Percentiles rank a stretch among this genome's conserved stretches.
phyloP scores from a whole-genome alignment of 2,329 filamentous ascomycete species.

The Aspergillus fijiensis region DNA sequence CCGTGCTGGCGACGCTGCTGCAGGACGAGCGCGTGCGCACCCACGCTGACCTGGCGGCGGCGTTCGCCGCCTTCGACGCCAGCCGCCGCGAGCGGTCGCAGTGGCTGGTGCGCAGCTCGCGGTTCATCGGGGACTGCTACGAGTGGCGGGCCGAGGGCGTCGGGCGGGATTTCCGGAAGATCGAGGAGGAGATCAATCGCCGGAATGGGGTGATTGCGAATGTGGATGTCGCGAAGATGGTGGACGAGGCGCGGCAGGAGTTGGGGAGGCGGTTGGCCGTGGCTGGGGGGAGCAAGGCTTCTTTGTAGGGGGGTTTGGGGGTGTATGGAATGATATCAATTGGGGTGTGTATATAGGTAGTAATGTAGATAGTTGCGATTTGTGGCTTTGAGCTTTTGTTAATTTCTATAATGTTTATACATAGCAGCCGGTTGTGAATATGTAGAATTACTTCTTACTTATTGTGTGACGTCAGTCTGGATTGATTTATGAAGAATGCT shows the following conservation, averaged over 20 bases:
- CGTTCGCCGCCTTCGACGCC: constrained; percentile 29
- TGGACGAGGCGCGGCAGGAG: constrained; percentile 24
- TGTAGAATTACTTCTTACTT: too few relatives aligned
- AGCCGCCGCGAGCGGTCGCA: constrained; percentile 29
- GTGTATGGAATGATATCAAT: neutral
- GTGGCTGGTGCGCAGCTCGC: constrained; percentile 38
- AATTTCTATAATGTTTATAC: too few relatives aligned
- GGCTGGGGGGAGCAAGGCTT: constrained; percentile 3
- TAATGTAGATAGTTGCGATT: too few relatives aligned
- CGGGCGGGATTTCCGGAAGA: constrained; percentile 17
- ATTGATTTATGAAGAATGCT: too few relatives aligned
- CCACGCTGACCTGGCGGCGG: constrained; percentile 27
- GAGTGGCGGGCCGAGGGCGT: constrained; percentile 31
- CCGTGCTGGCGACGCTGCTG: constrained; percentile 29
- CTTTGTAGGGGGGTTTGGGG: neutral
- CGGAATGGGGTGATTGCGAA: constrained; percentile 21
- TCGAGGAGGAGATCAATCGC: constrained; percentile 20
- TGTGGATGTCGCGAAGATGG: constrained; percentile 28
- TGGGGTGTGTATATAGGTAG: neutral
- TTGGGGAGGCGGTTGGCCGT: constrained; percentile 17
- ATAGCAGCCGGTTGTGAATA: too few relatives aligned
- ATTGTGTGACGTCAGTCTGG: too few relatives aligned
- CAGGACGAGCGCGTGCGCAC: constrained; percentile 22
- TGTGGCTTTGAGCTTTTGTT: too few relatives aligned
- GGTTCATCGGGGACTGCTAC: constrained; percentile 33